Conservation (phyloP, 495 filamentous ascomycete species). For the Hapsidospora chrysogenum region DNA sequence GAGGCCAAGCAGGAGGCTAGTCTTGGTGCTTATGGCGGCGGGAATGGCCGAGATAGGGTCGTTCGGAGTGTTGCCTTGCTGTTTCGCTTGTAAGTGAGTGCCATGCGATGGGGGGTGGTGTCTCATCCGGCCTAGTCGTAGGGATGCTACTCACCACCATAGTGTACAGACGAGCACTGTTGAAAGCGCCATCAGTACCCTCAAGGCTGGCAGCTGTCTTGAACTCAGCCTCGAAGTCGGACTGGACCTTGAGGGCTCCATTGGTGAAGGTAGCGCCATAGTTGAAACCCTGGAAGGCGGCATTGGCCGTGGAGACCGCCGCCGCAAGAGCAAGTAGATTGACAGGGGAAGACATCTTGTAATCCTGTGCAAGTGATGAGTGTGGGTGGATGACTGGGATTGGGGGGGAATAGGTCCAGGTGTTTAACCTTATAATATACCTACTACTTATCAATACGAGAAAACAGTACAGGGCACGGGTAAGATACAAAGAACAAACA, state of each 20-base stretch:
- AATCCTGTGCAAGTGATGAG: no score
- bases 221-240: constrained; percentile 59
- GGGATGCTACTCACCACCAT: constrained; percentile 26
- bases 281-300: constrained; percentile 59
- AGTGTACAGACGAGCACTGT: constrained; percentile 43
- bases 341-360: constrained; percentile 14
- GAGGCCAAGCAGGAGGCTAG: constrained; percentile 56
- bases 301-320: constrained; percentile 12
- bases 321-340: constrained; percentile 15
- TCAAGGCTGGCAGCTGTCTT: constrained; percentile 48
- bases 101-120: constrained; percentile 1
- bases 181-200: constrained; percentile 52
- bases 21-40: constrained; percentile 58
- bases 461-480: no score
- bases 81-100: not conserved
- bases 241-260: constrained; percentile 41
- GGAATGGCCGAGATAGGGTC: constrained; percentile 52
- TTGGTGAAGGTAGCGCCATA: constrained; percentile 50
- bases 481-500: no score
- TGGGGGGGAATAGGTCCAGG: not conserved
- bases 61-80: constrained; percentile 37
- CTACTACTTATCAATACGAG: no score
- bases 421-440: no score
- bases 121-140: no score
- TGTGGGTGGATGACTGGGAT: not conserved